Percentiles rank a stretch among this genome's conserved stretches.
These are phyloP conservation scores for Lolium perenne DNA, from an alignment of 176 grass and related monocot genomes.

Conservation along the genomic window DNA sequence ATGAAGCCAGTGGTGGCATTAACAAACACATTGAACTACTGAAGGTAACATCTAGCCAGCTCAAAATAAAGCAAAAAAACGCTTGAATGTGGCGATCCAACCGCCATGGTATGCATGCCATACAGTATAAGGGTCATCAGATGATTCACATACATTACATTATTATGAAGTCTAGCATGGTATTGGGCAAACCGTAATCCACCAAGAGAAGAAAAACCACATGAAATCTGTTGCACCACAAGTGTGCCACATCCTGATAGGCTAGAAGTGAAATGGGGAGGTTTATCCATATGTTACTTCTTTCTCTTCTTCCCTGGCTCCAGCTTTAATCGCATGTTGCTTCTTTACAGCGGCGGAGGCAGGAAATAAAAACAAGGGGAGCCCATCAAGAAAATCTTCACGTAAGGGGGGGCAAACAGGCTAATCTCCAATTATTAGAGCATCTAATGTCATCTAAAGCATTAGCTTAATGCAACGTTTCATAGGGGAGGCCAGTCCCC, in stretches of 20 bases:
- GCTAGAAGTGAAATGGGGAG: not conserved
- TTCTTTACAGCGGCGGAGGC: conserved; percentile 46
- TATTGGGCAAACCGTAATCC: not conserved
- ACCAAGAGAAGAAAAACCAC: not conserved
- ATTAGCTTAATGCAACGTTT: no score
- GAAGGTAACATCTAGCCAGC: not conserved
- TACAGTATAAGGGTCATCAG: not conserved
- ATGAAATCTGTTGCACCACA: not conserved
- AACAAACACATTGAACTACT: conserved; percentile 17
- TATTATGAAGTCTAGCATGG: not conserved
- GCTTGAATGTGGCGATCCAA: not conserved
- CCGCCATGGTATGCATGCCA: not conserved
- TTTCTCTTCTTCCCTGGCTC: conserved; percentile 68
- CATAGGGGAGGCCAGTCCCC: no score
- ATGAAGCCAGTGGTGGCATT: not conserved
- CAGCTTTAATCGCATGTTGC: conserved; percentile 72
- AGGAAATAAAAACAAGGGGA: no score
- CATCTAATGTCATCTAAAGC: no score
- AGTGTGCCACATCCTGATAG: not conserved
- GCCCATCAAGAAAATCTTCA: no score
- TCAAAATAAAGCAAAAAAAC: not conserved
- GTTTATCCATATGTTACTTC: conserved; percentile 27
- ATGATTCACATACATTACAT: conserved; percentile 2
- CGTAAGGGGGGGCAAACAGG: no score
- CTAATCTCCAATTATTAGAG: no score